Conservation (phyloP, 1,139 yeast genomes). For the Kurtzmaniella natalensis region DNA sequence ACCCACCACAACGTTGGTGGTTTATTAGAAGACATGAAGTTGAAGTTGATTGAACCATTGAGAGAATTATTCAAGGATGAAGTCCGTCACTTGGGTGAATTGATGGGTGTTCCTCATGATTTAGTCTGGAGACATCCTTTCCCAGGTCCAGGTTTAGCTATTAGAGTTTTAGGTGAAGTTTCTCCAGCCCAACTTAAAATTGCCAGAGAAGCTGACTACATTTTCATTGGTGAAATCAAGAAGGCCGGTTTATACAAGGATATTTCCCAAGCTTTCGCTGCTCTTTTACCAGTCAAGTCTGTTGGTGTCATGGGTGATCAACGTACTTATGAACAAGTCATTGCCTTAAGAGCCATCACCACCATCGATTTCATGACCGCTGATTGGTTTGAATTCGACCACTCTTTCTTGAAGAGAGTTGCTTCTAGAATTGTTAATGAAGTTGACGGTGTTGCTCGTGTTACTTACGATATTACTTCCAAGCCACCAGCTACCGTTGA, state of each 20-base stretch:
- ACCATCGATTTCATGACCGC: slow-evolving; percentile 99
- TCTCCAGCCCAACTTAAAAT: slow-evolving; percentile 88
- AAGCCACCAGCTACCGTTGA: slow-evolving; percentile 99
- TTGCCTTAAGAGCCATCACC: slow-evolving; percentile 97
- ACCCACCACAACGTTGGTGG: slow-evolving; percentile 99
- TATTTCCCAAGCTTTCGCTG: slow-evolving; percentile 97
- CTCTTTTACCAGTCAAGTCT: slow-evolving; percentile 92
- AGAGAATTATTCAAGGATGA: slow-evolving; percentile 98
- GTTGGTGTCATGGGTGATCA: slow-evolving; percentile 99
- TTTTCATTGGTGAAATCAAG: slow-evolving; percentile 92
- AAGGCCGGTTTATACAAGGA: slow-evolving; percentile 88
- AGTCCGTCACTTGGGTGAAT: slow-evolving; percentile 92
- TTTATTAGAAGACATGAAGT: slow-evolving; percentile 93
- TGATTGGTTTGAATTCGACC: slow-evolving; percentile 96
- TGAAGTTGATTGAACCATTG: slow-evolving; percentile 95
- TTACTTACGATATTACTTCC: slow-evolving; percentile 95
- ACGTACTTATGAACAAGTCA: slow-evolving; percentile 98
- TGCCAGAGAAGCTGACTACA: slow-evolving; percentile 95
- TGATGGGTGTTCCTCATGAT: slow-evolving; percentile 93
- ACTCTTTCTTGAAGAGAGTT: slow-evolving; percentile 84
- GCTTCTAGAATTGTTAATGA: slow-evolving; percentile 97
- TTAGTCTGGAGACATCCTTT: slow-evolving; percentile 99
- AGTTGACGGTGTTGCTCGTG: slow-evolving; percentile 98
- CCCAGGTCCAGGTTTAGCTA: slow-evolving; percentile 99
- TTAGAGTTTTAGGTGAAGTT: slow-evolving; percentile 95